These are phyloP conservation scores for Fomitopsis serialis DNA, from an alignment of 768 basidiomycete species.

Conservation along the genomic window DNA sequence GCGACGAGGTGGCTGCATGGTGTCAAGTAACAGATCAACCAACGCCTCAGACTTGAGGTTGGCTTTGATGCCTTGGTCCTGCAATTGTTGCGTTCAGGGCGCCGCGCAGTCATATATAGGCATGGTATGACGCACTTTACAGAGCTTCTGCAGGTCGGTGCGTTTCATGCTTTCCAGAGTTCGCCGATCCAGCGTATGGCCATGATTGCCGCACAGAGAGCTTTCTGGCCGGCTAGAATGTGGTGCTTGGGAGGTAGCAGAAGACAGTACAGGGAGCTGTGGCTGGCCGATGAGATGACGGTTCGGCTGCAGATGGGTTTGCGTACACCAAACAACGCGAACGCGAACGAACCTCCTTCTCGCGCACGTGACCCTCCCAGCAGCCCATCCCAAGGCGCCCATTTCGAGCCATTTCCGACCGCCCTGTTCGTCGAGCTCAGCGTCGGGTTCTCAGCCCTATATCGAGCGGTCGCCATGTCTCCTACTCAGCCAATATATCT, in stretches of 20 bases:
- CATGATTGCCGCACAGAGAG: conserved; percentile 26
- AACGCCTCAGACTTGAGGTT: conserved; percentile 78
- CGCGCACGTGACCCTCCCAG: conserved; percentile 25
- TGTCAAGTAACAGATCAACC: conserved; percentile 67
- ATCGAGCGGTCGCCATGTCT: no score
- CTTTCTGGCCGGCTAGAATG: not conserved
- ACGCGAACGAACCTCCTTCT: conserved; percentile 13
- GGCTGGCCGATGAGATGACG: not conserved
- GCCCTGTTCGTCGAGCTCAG: no score
- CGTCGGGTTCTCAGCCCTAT: no score
- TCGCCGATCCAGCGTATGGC: conserved; percentile 36
- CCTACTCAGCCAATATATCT: no score
- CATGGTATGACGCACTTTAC: conserved; percentile 42
- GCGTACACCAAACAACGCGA: conserved; percentile 45
- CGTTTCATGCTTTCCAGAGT: conserved; percentile 50
- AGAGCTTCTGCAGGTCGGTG: conserved; percentile 49
- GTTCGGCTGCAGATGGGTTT: not conserved
- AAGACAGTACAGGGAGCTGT: no score
- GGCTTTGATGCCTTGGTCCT: conserved; percentile 80
- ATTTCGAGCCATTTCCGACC: no score
- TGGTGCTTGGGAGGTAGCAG: not conserved
- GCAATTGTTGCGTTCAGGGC: not conserved
- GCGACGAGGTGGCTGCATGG: conserved; percentile 20
- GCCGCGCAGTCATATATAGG: conserved; percentile 4
- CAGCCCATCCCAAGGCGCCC: no score